These are phyloP conservation scores for Melanopsichium pennsylvanicum DNA, from an alignment of 1,284 basidiomycete genomes.

Conservation along the genomic window DNA sequence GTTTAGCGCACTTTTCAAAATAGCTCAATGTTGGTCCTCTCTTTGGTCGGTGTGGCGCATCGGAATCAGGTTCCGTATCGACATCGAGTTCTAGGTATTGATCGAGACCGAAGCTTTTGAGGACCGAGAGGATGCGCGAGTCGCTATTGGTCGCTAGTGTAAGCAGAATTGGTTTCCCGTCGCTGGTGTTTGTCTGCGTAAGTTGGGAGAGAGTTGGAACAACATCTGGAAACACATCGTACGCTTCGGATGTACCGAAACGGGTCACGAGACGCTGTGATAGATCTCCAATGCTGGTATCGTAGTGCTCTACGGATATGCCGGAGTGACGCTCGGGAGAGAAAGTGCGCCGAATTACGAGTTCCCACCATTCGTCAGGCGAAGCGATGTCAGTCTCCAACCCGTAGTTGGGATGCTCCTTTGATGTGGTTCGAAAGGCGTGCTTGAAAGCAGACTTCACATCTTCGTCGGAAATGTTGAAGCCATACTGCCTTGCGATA, in stretches of 20 bases:
- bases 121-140: conserved; percentile 33
- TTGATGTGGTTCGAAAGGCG: conserved; percentile 31
- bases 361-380: conserved; percentile 49
- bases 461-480: conserved; percentile 16
- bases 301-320: conserved; percentile 5
- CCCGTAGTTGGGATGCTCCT: conserved; percentile 46
- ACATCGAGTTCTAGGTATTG: conserved; percentile 31
- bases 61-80: neutral
- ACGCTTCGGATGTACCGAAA: conserved; percentile 40
- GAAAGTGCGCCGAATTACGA: conserved; percentile 47
- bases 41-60: neutral
- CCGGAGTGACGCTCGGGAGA: conserved; percentile 7
- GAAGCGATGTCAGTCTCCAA: conserved; percentile 26
- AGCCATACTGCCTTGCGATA: conserved; percentile 19
- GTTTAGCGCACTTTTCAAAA: conserved; percentile 42
- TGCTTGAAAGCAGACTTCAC: conserved; percentile 38
- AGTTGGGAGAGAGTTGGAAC: conserved; percentile 23
- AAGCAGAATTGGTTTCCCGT: conserved; percentile 3
- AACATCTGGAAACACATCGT: conserved; percentile 43
- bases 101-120: conserved; percentile 33
- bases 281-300: conserved; percentile 3
- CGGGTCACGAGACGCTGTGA: conserved; percentile 25
- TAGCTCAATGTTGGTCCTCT: conserved; percentile 41
- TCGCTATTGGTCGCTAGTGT: conserved; percentile 51
- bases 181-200: neutral